Evolutionary conservation across 495 filamentous ascomycete species (phyloP), one percentile per base, ranked within the genome.

Genomic region (Penicillium atrosanguineum): DNA sequence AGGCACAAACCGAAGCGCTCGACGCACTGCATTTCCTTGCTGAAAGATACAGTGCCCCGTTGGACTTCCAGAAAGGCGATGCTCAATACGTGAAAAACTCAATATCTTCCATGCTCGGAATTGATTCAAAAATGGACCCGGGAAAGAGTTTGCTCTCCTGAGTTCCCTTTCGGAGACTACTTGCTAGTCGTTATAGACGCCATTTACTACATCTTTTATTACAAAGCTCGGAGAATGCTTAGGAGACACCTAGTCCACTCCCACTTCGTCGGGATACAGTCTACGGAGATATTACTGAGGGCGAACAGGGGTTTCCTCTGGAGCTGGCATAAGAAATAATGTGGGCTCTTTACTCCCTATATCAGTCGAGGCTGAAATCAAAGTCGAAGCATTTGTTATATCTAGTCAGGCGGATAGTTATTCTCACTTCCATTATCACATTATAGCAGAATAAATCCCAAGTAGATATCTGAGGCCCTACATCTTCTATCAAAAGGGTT

Each of bases 31-130:
- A 87, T 56, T 88, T 85, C 60, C 67, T 80, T 0, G 85, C 78
- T 0, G 80, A 83, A 38, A 74, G 78, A 61, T 75, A 79, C 53
- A 69, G 69, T 14, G 67, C 82, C 0, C 61, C 73, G 0, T 64
- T 86, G 3, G 71, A 79, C 41, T 82, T 87, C 52, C 76, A 79
- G 26, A 75, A 77, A 19, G 88, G 88, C 18, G 88, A 91, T 68
- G 79, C 91, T 52, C 83, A 84, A 57, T 88, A 86, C 66, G 80
- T 87, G 68, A 90, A 91, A 91, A 91, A 61, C 72, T 90, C 41
- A 79, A 79, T 31, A 69, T 90, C 44, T 77, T 90, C 50, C 88
- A 91, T 70, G 80, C 69, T 5, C 64, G 70, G 7, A 69, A 72
- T 41, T 58, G 67, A 4, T 73, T 69, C 20, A 55, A 7, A 15